Percentiles rank a stretch among this genome's conserved stretches.
Conservation (phyloP, 164 flowering plant genomes). For the Houttuynia cordata region DNA sequence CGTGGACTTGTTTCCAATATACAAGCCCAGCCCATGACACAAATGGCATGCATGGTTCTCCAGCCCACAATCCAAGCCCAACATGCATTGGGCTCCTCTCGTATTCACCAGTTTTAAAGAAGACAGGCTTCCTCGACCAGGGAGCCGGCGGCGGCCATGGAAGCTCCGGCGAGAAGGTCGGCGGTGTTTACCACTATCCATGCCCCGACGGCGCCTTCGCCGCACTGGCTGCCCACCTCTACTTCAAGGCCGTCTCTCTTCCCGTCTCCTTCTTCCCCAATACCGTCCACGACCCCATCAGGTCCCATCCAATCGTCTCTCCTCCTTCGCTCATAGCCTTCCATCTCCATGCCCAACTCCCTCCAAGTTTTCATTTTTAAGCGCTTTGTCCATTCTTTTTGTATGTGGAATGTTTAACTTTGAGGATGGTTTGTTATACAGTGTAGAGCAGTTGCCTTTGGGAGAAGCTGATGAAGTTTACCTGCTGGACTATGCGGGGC, state of each 20-base stretch:
- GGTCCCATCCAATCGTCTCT: conserved; percentile 5
- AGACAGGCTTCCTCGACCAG: too few relatives aligned
- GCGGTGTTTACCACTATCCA: conserved; percentile 88
- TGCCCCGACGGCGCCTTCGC: conserved; percentile 90
- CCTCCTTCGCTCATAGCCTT: too few relatives aligned
- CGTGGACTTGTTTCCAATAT: too few relatives aligned
- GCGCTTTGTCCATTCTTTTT: too few relatives aligned
- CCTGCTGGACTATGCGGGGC: conserved; percentile 76
- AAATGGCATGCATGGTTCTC: too few relatives aligned
- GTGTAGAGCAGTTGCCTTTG: conserved; percentile 46
- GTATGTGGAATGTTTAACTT: not conserved
- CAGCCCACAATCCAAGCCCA: too few relatives aligned
- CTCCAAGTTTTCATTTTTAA: not conserved
- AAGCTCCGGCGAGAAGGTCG: conserved; percentile 11
- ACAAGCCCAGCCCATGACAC: too few relatives aligned
- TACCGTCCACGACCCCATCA: conserved; percentile 55
- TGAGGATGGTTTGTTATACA: conserved; percentile 5
- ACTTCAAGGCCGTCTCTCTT: conserved; percentile 41
- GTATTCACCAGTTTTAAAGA: too few relatives aligned
- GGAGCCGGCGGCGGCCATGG: conserved; percentile 5
- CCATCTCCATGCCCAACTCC: conserved; percentile 2
- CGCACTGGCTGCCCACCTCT: conserved; percentile 78
- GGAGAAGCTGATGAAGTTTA: conserved; percentile 42
- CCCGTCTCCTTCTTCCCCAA: conserved; percentile 66
- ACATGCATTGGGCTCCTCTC: too few relatives aligned